Evolutionary conservation across 2,329 filamentous ascomycete genomes (phyloP).

Genomic region (Ceratocystis harringtonii): DNA sequence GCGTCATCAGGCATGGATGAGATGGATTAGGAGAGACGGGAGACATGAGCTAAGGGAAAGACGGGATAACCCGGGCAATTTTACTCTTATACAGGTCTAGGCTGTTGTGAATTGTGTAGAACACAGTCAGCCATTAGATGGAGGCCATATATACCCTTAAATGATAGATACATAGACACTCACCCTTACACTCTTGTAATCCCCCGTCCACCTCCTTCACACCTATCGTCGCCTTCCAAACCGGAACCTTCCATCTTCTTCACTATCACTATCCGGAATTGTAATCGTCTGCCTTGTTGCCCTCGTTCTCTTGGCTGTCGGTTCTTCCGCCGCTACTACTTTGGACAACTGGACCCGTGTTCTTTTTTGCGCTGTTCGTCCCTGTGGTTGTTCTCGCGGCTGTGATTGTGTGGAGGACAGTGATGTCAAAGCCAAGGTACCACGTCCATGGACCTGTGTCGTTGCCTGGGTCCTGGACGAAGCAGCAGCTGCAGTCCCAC

Average conservation of each 20-base stretch:
- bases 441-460: not conserved
- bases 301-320: conserved; percentile 24
- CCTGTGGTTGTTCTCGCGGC: conserved; percentile 17
- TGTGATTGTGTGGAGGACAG: not conserved
- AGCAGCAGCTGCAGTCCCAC: not conserved
- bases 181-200: not conserved
- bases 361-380: conserved; percentile 22
- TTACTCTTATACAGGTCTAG: too few species aligned
- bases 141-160: not conserved
- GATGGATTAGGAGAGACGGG: conserved; percentile 36
- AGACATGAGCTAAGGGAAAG: too few species aligned
- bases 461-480: not conserved
- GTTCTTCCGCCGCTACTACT: conserved; percentile 20
- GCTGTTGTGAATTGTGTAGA: not conserved
- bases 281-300: conserved; percentile 25
- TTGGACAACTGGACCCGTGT: not conserved
- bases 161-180: conserved; percentile 2
- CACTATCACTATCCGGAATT: conserved; percentile 33
- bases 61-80: too few species aligned
- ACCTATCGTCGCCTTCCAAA: conserved; percentile 36
- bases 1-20: conserved; percentile 37
- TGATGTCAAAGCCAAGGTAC: not conserved
- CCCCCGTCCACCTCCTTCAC: not conserved
- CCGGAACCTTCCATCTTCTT: conserved; percentile 41
- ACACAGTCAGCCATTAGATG: not conserved